These are phyloP conservation scores for Penicillium fuscoglaucum DNA, from an alignment of 2,329 filamentous ascomycete genomes.

Conservation along the genomic window DNA sequence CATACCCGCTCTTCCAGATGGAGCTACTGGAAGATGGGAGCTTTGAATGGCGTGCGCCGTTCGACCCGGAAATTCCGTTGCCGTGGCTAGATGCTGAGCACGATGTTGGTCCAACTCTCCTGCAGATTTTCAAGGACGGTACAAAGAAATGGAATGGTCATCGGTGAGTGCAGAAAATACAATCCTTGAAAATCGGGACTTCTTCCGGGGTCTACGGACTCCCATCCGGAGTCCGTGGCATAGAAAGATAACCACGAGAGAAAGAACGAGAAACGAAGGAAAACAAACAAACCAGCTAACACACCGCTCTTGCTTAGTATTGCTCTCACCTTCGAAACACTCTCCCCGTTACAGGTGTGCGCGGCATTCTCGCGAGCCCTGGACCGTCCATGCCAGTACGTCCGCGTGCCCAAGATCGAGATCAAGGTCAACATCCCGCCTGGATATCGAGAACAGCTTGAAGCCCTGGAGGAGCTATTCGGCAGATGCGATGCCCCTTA, in stretches of 20 bases:
- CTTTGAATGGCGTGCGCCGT: constrained; percentile 91
- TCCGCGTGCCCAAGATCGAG: constrained; percentile 70
- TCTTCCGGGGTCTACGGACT: not conserved
- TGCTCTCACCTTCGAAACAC: constrained; percentile 84
- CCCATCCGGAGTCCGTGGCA: not conserved
- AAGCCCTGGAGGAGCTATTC: constrained; percentile 62
- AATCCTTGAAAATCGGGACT: not conserved
- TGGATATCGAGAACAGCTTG: constrained; percentile 85
- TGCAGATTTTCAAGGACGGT: constrained; percentile 95
- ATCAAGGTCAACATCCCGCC: constrained; percentile 81
- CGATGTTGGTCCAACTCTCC: constrained; percentile 85
- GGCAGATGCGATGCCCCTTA: constrained; percentile 62
- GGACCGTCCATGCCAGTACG: constrained; percentile 74
- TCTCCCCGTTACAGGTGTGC: constrained; percentile 82
- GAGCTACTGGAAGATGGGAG: constrained; percentile 80
- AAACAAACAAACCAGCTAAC: constrained; percentile 14
- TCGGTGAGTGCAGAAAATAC: constrained; percentile 51
- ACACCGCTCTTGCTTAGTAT: constrained; percentile 57
- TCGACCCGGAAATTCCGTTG: constrained; percentile 82
- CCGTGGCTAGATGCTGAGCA: constrained; percentile 97
- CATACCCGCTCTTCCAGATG: constrained; percentile 94
- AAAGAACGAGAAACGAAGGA: not conserved
- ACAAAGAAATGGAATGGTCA: constrained; percentile 77
- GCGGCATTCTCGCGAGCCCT: constrained; percentile 76
- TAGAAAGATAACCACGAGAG: not conserved